Base-by-base conservation (phyloP, 306 rosid genomes). In the Lablab purpureus region DNA sequence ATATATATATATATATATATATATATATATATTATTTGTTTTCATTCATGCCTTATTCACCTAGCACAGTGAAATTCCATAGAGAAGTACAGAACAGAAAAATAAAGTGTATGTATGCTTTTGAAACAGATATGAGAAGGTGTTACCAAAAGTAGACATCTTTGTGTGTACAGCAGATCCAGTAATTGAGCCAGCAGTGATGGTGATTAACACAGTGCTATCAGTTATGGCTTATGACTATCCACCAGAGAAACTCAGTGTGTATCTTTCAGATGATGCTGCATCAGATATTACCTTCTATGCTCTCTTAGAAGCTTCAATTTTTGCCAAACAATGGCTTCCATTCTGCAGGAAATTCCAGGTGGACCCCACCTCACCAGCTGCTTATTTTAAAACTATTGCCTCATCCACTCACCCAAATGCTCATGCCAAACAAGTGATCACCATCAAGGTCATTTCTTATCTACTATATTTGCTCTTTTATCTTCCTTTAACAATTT, bases 131-230 rank as follows among this genome's bases (percentile, higher is more conserved):
- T 79, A 84, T 21, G 92, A 81, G 83, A 64, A 68, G 2, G 74
- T 45, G 4, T 67, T 93, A 54, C 94, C 94, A 3, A 60, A 79
- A 22, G 94, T 89, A 73, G 98, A 93, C 50, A 56, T 91, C 15
- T 93, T 85, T 77, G 94, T 93, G 75, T 91, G 94, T 81, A 91
- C 98, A 0, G 97, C 97, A 32, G 97, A 93, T 52, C 88, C 93
- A 10, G 83, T 9, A 9, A 75, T 84, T 19, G 98, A 91, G 84
- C 97, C 98, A 22, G 79, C 97, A 1, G 5, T 84, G 43, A 93
- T 93, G 91, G 97, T 84, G 66, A 83, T 89, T 0, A 91, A 89
- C 83, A 93, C 97, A 2, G 90, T 91, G 17, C 5, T 93, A 58
- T 93, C 97, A 8, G 86, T 88, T 0, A 87, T 91, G 97, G 88